Conservation (phyloP, 2,329 filamentous ascomycete genomes). For the Drechmeria coniospora region DNA sequence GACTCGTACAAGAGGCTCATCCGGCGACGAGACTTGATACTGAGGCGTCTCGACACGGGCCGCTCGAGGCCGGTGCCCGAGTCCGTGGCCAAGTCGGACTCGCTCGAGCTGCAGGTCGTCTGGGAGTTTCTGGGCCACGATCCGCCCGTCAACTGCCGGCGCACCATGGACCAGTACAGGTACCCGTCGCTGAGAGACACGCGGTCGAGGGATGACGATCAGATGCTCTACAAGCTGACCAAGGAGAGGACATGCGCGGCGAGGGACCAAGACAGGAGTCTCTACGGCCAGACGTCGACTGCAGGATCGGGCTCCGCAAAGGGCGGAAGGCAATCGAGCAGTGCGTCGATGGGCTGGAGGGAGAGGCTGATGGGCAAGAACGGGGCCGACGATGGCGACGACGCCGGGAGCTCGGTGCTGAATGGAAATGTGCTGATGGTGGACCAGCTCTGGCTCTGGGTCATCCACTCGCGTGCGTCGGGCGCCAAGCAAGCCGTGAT, state of each 20-base stretch:
- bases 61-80: slow-evolving; percentile 39
- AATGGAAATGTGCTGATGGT: slow-evolving; percentile 50
- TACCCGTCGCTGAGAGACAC: slow-evolving; percentile 48
- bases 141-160: slow-evolving; percentile 43
- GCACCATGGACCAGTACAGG: slow-evolving; percentile 48
- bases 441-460: slow-evolving; percentile 50
- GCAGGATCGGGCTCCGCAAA: slow-evolving; percentile 12
- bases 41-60: slow-evolving; percentile 34
- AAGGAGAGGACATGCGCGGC: slow-evolving; percentile 24
- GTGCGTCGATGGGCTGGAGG: slow-evolving; percentile 10
- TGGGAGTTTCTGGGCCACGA: slow-evolving; percentile 49
- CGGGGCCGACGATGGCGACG: slow-evolving; percentile 6
- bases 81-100: slow-evolving; percentile 36
- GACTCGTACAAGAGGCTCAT: slow-evolving; percentile 46
- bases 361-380: slow-evolving; percentile 9
- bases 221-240: slow-evolving; percentile 52
- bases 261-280: slow-evolving; percentile 9
- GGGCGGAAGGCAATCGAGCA: slow-evolving; percentile 11
- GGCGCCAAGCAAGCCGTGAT: too few relatives aligned
- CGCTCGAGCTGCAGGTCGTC: slow-evolving; percentile 41
- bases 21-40: slow-evolving; percentile 37
- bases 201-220: slow-evolving; percentile 44
- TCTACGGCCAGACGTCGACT: slow-evolving; percentile 15
- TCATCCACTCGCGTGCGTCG: slow-evolving; percentile 34
- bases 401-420: slow-evolving; percentile 23